Base-by-base conservation (phyloP, 305 asterid genomes). In the Petunia hybrid region DNA sequence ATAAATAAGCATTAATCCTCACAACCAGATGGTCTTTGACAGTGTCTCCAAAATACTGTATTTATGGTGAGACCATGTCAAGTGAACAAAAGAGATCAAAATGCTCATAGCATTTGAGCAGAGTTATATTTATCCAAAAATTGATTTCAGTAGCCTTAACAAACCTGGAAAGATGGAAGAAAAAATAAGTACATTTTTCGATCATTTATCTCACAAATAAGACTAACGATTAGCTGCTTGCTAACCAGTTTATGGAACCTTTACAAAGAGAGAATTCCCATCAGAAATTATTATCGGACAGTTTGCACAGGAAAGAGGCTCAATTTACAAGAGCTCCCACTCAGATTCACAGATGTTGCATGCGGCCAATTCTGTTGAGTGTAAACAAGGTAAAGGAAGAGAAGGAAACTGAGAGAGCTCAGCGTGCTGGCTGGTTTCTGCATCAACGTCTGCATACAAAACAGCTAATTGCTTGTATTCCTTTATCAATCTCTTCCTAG, bases 381-480 rank as follows among this genome's bases (percentile, higher is more conserved):
- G 70, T 35, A 61, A 56, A 63, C 83, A 57, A 45, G 82, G 65
- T 71, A 73, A 38, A 56, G 83, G 84, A n/a, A 82, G 77, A 42
- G 82, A 78, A 10, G 85, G 85, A 16, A 65, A 62, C 7, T 78
- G 69, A 39, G 76, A 63, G 77, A 84, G 84, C 76, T 78, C 80
- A 38, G 77, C 80, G 70, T 65, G 78, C 61, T 66, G 89, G 68
- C 85, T 84, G 64, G 84, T 65, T 62, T 89, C 92, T 40, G 59
- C 38, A 80, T 94, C 92, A 75, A 91, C 85, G 85, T 92, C 94
- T 42, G 91, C 97, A 53, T 89, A 88, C 86, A 84, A 77, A 80
- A 94, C 84, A 63, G 86, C 87, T 85, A 94, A 84, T 80, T 87
- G 93, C 86, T 92, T 83, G 12, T 92, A 94, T 88, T 94, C 97